Evolutionary conservation across 2,329 filamentous ascomycete species (phyloP).

Genomic region (Periconia sp.): DNA sequence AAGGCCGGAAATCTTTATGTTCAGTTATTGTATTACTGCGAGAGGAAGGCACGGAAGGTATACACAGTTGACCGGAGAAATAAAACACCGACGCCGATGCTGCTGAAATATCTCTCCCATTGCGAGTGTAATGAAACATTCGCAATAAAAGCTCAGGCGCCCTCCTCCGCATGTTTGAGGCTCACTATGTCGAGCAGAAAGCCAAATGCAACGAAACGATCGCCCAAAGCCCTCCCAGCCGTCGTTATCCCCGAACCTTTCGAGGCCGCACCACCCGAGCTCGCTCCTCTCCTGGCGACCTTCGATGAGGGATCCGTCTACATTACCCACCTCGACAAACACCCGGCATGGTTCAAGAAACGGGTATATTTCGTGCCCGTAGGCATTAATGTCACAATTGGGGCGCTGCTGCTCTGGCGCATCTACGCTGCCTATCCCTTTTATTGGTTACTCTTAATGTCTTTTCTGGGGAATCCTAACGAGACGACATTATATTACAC

Average conservation of each 20-base stretch:
- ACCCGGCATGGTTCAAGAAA: conserved; percentile 73
- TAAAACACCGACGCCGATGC: no score
- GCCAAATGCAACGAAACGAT: conserved; percentile 22
- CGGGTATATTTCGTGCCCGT: conserved; percentile 83
- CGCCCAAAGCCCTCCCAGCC: conserved; percentile 19
- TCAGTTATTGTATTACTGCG: no score
- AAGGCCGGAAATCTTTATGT: no score
- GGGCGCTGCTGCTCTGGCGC: conserved; percentile 69
- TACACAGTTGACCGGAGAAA: no score
- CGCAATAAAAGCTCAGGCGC: no score
- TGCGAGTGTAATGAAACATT: no score
- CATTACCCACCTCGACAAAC: conserved; percentile 80
- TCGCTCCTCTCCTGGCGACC: conserved; percentile 69
- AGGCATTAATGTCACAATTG: conserved; percentile 74
- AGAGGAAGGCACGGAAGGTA: no score
- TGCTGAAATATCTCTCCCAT: no score
- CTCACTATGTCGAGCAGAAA: conserved; percentile 6
- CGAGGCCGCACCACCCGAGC: conserved; percentile 65
- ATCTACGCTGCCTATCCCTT: conserved; percentile 71
- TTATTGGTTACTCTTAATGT: conserved; percentile 72
- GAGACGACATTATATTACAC: conserved; percentile 68
- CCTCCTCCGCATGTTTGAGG: no score
- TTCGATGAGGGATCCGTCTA: conserved; percentile 77
- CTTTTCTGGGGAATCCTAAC: conserved; percentile 70
- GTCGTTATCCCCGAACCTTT: conserved; percentile 67